These are phyloP conservation scores for Leccinum pallidistipes DNA, from an alignment of 1,284 basidiomycete genomes.

Conservation along the genomic window DNA sequence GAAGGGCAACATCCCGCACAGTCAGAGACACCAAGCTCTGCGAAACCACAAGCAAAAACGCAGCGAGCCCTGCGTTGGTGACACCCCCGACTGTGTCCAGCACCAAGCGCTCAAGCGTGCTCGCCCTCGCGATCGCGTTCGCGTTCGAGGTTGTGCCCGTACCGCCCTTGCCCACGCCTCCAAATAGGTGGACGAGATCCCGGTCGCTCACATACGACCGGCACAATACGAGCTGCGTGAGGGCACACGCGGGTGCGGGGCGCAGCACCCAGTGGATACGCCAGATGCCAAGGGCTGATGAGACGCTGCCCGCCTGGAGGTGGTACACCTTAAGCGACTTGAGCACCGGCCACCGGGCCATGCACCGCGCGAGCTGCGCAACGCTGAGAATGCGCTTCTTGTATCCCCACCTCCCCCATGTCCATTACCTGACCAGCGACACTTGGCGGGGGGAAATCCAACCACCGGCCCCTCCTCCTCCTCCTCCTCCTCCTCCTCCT, in stretches of 20 bases:
- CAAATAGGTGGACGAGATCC: constrained; percentile 18
- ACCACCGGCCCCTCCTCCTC: background rate
- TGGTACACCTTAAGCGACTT: constrained; percentile 13
- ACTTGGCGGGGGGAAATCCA: background rate
- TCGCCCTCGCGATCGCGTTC: background rate
- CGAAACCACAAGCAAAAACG: constrained; percentile 18
- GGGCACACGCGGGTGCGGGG: constrained; percentile 15
- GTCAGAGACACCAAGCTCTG: constrained; percentile 16
- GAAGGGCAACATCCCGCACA: constrained; percentile 18
- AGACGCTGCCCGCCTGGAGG: constrained; percentile 11
- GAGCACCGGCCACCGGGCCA: constrained; percentile 15
- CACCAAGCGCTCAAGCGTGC: constrained; percentile 22
- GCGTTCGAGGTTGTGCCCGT: background rate
- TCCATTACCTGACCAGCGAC: background rate
- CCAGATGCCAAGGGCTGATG: constrained; percentile 9
- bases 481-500: background rate
- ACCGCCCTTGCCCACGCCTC: constrained; percentile 3
- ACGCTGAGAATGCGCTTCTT: constrained; percentile 11
- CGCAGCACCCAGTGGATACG: constrained; percentile 14
- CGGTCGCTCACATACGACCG: constrained; percentile 18
- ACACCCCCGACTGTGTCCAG: constrained; percentile 22
- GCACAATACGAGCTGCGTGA: constrained; percentile 22
- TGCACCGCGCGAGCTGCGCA: constrained; percentile 22
- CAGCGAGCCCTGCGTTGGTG: constrained; percentile 22
- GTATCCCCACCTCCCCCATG: background rate